Evolutionary conservation across 2,329 filamentous ascomycete genomes (phyloP).

Genomic region (Sporothrix brasiliensis): DNA sequence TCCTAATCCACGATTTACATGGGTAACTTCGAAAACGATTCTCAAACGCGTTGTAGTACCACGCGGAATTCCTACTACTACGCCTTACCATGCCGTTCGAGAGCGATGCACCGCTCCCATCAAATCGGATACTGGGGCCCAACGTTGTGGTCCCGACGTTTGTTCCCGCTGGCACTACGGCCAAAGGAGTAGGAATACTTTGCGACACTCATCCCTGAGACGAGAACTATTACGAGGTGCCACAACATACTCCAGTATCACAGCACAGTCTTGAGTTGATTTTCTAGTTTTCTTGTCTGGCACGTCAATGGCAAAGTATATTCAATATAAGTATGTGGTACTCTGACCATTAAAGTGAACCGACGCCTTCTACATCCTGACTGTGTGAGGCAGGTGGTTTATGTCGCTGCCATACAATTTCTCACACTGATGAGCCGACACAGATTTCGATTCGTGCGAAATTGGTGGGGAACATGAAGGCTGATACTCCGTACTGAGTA

Average conservation of each 20-base stretch:
- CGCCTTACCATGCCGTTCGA: neutral
- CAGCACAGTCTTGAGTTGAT: neutral
- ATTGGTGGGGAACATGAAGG: neutral
- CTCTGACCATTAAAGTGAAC: neutral
- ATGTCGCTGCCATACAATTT: neutral
- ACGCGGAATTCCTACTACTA: neutral
- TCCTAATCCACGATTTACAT: neutral
- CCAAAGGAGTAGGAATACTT: neutral
- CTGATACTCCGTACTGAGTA: neutral
- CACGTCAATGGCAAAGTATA: neutral
- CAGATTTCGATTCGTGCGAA: neutral
- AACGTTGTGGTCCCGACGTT: too few relatives aligned
- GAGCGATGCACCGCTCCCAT: neutral
- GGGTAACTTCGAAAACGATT: neutral
- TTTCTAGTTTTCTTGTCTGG: neutral
- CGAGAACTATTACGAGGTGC: conserved; percentile 6
- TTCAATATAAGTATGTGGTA: neutral
- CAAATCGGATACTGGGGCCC: conserved; percentile 1
- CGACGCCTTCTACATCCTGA: neutral
- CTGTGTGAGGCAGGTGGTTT: neutral
- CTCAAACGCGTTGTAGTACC: neutral
- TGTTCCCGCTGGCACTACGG: neutral
- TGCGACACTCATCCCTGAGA: conserved; percentile 13
- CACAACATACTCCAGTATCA: neutral
- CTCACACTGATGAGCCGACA: neutral